phyloP scores from a whole-genome alignment of 108 stramenopile genomes.

The Schizochytrium sp. region DNA sequence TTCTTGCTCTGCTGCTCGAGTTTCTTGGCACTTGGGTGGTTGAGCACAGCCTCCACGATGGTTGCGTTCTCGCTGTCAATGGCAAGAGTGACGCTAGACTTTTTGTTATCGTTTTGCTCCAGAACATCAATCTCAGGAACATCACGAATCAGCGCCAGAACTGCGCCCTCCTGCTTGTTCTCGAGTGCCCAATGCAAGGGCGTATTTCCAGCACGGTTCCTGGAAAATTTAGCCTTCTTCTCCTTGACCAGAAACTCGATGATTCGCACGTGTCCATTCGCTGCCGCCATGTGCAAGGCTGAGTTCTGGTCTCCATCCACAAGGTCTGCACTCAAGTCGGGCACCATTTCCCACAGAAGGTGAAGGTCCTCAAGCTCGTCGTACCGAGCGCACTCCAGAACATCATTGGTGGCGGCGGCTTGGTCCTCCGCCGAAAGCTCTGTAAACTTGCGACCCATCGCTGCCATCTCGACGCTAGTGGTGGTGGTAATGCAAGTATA shows the following conservation, averaged over 20 bases:
- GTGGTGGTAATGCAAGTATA: too few species aligned
- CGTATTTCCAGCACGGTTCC: neutral
- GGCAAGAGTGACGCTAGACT: constrained; percentile 39
- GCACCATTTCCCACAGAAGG: neutral
- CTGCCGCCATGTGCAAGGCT: constrained; percentile 42
- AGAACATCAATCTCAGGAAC: constrained; percentile 16
- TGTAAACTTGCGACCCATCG: constrained; percentile 29
- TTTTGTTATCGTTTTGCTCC: neutral
- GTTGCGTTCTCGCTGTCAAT: neutral
- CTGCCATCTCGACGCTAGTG: too few species aligned
- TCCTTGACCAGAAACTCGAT: neutral
- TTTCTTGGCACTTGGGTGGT: constrained; percentile 3
- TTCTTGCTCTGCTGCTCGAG: neutral
- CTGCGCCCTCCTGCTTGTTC: constrained; percentile 35
- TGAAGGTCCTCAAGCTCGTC: constrained; percentile 48
- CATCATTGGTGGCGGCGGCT: neutral
- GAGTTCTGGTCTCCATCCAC: constrained; percentile 2
- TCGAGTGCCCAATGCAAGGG: constrained; percentile 43
- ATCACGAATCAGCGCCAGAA: neutral
- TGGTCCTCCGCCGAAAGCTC: neutral
- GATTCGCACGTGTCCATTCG: constrained; percentile 4
- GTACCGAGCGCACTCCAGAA: constrained; percentile 42
- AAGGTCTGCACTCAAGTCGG: neutral
- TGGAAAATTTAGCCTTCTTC: neutral
- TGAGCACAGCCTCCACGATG: constrained; percentile 38